Evolutionary conservation across 345 rosid genomes (phyloP).

Genomic region (Melaleuca quinquenervia): DNA sequence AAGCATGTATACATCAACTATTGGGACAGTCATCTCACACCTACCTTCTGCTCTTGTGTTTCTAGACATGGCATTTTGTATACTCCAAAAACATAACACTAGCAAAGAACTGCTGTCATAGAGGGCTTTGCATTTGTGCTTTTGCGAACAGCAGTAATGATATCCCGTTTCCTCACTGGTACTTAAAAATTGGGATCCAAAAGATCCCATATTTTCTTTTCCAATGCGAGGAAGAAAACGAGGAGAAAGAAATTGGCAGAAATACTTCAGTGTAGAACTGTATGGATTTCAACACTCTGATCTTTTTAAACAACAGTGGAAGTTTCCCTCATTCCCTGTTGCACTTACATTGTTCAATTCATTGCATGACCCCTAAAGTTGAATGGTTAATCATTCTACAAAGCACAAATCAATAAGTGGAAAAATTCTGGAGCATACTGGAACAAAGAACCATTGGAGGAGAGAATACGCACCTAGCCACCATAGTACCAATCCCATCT

Average conservation of each 20-base stretch:
- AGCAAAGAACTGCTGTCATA: neutral
- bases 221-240: neutral
- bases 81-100: neutral
- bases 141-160: neutral
- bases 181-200: neutral
- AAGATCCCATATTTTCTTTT: neutral
- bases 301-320: neutral
- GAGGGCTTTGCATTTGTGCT: neutral
- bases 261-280: neutral
- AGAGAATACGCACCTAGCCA: conserved; percentile 59
- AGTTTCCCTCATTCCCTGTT: neutral
- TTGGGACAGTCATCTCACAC: neutral
- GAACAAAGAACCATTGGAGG: neutral
- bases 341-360: neutral
- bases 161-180: neutral
- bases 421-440: neutral
- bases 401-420: neutral
- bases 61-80: neutral
- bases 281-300: neutral
- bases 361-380: neutral
- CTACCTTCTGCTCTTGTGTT: neutral
- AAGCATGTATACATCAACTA: neutral
- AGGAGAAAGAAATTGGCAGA: neutral
- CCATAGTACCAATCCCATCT: conserved; percentile 99
- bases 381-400: neutral